These are phyloP conservation scores for Trypanosoma boissoni DNA, from an alignment of 208 protist species.

Conservation along the genomic window DNA sequence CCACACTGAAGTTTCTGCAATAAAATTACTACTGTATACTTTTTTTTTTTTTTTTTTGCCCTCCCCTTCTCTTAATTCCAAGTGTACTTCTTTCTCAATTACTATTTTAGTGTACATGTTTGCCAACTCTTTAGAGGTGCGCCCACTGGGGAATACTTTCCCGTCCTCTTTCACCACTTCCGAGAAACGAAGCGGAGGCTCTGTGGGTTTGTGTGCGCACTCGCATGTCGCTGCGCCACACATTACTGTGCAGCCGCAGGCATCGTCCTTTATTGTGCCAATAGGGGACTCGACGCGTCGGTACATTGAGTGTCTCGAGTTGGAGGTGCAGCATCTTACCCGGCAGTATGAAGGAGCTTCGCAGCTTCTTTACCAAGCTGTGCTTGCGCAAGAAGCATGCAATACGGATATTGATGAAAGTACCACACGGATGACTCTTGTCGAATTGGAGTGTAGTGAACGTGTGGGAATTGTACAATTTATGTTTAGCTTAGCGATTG, in stretches of 20 bases:
- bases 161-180: too few species aligned
- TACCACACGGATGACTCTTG: not conserved
- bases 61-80: not conserved
- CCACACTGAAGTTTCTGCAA: too few species aligned
- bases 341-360: constrained; percentile 26
- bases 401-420: constrained; percentile 5
- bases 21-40: too few species aligned
- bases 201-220: too few species aligned
- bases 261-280: not conserved
- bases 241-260: not conserved
- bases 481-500: too few species aligned
- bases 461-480: constrained; percentile 1
- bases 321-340: constrained; percentile 25
- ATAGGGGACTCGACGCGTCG: constrained; percentile 1
- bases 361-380: constrained; percentile 16
- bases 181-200: too few species aligned
- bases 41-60: constrained; percentile 15
- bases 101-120: too few species aligned
- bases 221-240: too few species aligned
- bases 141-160: too few species aligned
- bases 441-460: constrained; percentile 2
- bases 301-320: constrained; percentile 37
- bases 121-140: too few species aligned
- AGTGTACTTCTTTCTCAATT: not conserved
- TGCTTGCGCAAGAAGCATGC: constrained; percentile 11